A percentile compares a stretch with the other conserved stretches of the same genome.
These are phyloP conservation scores for Brassica rapa DNA, from an alignment of 345 rosid genomes.

Conservation along the genomic window DNA sequence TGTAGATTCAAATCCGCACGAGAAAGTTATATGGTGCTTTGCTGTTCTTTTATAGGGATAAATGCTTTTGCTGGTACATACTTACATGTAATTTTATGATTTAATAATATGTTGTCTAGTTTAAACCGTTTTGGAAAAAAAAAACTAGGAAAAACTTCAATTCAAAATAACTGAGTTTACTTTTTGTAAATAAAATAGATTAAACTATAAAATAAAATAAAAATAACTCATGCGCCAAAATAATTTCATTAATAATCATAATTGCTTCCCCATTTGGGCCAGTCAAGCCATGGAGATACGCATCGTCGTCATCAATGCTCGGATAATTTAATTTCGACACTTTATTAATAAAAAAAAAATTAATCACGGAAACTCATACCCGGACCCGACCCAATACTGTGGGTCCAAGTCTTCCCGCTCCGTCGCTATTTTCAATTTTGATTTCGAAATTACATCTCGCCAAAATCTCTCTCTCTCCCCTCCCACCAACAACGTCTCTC, in stretches of 20 bases:
- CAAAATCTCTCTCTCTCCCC: constrained; percentile 24
- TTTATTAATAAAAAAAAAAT: neutral
- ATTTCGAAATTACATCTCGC: constrained; percentile 30
- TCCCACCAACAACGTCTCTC: constrained; percentile 19
- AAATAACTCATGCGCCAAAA: neutral
- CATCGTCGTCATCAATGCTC: neutral
- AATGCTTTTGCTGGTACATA: constrained; percentile 1
- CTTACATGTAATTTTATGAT: neutral
- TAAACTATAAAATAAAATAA: neutral
- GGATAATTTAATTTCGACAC: neutral
- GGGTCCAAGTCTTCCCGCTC: constrained; percentile 37
- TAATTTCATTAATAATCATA: neutral
- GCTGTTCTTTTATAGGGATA: neutral
- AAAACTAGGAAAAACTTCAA: neutral
- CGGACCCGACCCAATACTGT: constrained; percentile 25
- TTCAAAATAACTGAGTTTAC: neutral
- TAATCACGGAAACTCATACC: neutral
- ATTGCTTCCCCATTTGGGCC: constrained; percentile 5
- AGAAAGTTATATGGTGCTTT: constrained; percentile 18
- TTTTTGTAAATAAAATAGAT: no score
- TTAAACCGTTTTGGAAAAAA: neutral
- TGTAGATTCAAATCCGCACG: constrained; percentile 14
- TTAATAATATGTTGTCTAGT: neutral
- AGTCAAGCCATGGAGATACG: constrained; percentile 16
- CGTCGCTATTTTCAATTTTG: constrained; percentile 20